Conservation (phyloP, 352 stramenopile genomes). For the Phytophthora sp. region DNA sequence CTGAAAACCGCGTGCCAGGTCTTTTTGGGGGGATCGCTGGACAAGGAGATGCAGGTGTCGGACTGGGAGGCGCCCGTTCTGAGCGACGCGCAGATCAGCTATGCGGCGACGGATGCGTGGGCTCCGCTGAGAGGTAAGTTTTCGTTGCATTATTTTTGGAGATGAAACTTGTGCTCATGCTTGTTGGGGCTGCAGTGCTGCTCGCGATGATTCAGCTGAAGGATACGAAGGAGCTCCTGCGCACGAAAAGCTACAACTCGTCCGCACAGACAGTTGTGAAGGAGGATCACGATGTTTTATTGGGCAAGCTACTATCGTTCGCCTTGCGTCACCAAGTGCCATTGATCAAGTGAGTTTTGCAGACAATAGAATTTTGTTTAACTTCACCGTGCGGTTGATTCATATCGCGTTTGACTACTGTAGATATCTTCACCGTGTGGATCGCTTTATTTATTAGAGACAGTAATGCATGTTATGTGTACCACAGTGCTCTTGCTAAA, state of each 20-base stretch:
- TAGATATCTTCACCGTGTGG: too few species aligned
- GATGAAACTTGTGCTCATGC: not conserved
- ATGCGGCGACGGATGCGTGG: slow-evolving; percentile 85
- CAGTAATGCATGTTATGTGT: too few species aligned
- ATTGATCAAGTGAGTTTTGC: slow-evolving; percentile 9
- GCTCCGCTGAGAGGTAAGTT: slow-evolving; percentile 66
- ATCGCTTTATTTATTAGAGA: too few species aligned
- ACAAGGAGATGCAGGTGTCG: slow-evolving; percentile 89
- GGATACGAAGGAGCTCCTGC: slow-evolving; percentile 55
- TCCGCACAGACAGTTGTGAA: slow-evolving; percentile 40
- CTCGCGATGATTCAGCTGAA: slow-evolving; percentile 77
- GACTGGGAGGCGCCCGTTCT: slow-evolving; percentile 78
- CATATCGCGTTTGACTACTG: not conserved
- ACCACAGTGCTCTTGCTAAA: too few species aligned
- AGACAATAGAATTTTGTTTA: slow-evolving; percentile 11
- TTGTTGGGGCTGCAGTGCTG: slow-evolving; percentile 54
- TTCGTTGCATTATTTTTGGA: not conserved
- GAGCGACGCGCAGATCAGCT: slow-evolving; percentile 75
- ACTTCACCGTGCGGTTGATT: not conserved
- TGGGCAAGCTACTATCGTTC: slow-evolving; percentile 55
- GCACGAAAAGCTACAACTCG: slow-evolving; percentile 74
- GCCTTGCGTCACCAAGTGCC: slow-evolving; percentile 31
- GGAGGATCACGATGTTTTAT: slow-evolving; percentile 50
- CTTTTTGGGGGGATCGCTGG: slow-evolving; percentile 72
- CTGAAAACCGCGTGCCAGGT: slow-evolving; percentile 78